Percentiles rank a stretch among this genome's conserved stretches.
Evolutionary conservation across 2,329 filamentous ascomycete species (phyloP).

Genomic region (Alternaria brassicicola): DNA sequence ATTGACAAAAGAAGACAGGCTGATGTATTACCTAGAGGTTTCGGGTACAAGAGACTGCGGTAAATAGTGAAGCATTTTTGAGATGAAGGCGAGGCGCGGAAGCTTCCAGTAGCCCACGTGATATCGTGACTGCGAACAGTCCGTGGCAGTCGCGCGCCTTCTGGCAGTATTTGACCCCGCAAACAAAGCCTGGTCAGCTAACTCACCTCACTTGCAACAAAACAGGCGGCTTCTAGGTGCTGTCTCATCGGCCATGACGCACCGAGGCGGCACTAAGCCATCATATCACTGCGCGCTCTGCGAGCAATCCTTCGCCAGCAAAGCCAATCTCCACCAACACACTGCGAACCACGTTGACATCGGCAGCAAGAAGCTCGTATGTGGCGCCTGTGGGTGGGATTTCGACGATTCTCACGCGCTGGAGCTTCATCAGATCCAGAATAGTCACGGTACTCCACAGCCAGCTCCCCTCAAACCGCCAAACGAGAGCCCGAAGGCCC

Average conservation of each 20-base stretch:
- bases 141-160: slow-evolving; percentile 8
- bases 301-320: slow-evolving; percentile 19
- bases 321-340: slow-evolving; percentile 20
- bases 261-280: not conserved
- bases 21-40: too few species aligned
- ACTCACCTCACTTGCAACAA: not conserved
- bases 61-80: not conserved
- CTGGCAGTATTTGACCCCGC: slow-evolving; percentile 1
- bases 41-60: too few species aligned
- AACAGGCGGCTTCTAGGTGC: not conserved
- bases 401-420: slow-evolving; percentile 30
- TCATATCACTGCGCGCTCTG: slow-evolving; percentile 30
- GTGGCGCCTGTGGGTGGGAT: slow-evolving; percentile 17
- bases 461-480: slow-evolving; percentile 16
- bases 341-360: slow-evolving; percentile 18
- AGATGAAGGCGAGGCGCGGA: not conserved
- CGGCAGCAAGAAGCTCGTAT: slow-evolving; percentile 4
- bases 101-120: not conserved
- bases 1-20: too few species aligned
- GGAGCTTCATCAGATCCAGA: slow-evolving; percentile 23
- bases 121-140: not conserved
- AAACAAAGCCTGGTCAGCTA: not conserved
- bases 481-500: slow-evolving; percentile 6
- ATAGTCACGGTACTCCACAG: slow-evolving; percentile 11
- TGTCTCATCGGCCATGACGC: not conserved